Evolutionary conservation across 768 basidiomycete genomes (phyloP), one percentile per base, ranked within the genome.

Genomic region (Macrolepiota albuminosa): DNA sequence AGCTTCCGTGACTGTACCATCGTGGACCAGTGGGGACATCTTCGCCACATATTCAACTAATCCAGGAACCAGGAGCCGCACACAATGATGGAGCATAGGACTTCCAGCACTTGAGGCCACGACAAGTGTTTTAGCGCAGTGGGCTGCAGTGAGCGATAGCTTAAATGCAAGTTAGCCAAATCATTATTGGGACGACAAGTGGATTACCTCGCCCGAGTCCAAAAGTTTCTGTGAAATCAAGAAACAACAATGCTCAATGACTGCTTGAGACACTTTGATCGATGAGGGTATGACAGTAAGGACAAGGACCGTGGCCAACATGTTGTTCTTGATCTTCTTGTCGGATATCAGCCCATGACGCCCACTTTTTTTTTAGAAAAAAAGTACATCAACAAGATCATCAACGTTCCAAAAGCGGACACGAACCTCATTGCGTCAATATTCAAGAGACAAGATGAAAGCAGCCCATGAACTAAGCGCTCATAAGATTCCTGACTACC

Each of bases 401-500:
- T 5, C 11, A 37, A 29, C 21, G 6, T 26, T 14, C 26, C 10
- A 8, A 21, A 13, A 48, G 18, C 43, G 62, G 14, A 16, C 24
- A 63, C 86, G 61, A 54, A 94, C 94, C 94, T 84, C 89, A 97
- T 94, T 61, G 88, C 91, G 67, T 98, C 95, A 26, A 98, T 80
- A 68, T 96, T 91, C 51, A 87, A 76, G 37, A 98, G 73, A 67
- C 92, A 94, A 0, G 88, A 81, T 0, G 93, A 95, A n/a, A 98
- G 74, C 21, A 97, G 72, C 21, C 91, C 91, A 68, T 96, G 89
- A 0, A 91, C 73, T 16, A 89, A 70, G 6, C 80, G 80, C 14
- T 78, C 79, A 65, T 86, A 92, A 58, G 80, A 76, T 24, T 83
- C 81, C 43, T 73, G 73, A 16, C 73, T 79, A 49, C 78, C 76